Base-by-base conservation (phyloP, 176 grass and related monocot genomes). In the Avena atlantica region DNA sequence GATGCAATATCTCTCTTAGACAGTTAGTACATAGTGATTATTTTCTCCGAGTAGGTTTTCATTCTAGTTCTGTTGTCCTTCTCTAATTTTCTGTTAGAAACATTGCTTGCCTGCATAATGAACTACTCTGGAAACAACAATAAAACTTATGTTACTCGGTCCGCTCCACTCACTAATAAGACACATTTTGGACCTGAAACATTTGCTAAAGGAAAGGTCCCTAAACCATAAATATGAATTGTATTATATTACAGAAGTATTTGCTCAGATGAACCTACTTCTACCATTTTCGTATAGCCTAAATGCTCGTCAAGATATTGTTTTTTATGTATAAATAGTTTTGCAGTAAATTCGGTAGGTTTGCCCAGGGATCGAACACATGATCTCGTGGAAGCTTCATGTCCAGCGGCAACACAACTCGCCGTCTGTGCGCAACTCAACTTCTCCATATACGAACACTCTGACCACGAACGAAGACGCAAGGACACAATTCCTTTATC, bases 61-160 rank as follows among this genome's bases (percentile, higher is more conserved):
- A 71, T 57, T 57, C 16, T n/a, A 57, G 3, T 64, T 53, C 47
- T 23, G 45, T 56, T 71, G 60, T 11, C 45, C 45, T 48, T 48
- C 45, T 48, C 45, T 48, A 48, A 48, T 48, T 48, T 83, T 49
- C 11, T 51, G 64, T 60, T 20, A 77, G 21, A 15, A 62, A 50
- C 45, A 20, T 57, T 65, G 34, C 34, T 85, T 63, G 80, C 78
- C 40, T 76, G 36, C 12, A 31, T n/a, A 66, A 23, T 75, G 14
- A 53, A 31, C 21, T 50, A 65, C 20, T 57, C 31, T 57, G 57
- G 16, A 74, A 82, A 78, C 25, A 53, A 53, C 20, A 70, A 53
- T 19, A 53, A 36, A 13, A 42, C n/a, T 56, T 31, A 55, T 47
- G 42, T 19, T 68, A 16, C 67, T 56, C 16, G 29, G 44, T 50